A percentile compares a stretch with the other conserved stretches of the same genome.
phyloP scores from a whole-genome alignment of 805 yeast genomes.

The Citeromyces matritensis region DNA sequence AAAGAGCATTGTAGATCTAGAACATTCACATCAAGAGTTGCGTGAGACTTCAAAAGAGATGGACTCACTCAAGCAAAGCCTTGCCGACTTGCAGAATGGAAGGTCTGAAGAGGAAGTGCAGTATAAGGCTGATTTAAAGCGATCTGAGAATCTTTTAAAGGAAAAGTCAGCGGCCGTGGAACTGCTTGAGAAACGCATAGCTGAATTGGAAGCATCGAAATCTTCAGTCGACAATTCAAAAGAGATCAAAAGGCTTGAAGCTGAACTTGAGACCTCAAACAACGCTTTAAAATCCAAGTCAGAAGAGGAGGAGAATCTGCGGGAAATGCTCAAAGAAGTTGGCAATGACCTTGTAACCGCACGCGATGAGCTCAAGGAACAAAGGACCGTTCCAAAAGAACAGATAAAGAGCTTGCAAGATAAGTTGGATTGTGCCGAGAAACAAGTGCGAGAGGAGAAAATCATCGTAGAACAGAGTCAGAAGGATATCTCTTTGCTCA shows the following conservation, averaged over 20 bases:
- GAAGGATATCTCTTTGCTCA: neutral
- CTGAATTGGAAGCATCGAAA: too few relatives aligned
- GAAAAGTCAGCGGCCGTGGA: too few relatives aligned
- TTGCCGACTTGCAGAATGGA: too few relatives aligned
- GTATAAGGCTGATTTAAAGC: too few relatives aligned
- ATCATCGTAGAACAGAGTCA: constrained; percentile 8
- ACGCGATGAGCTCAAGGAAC: constrained; percentile 26
- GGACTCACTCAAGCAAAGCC: too few relatives aligned
- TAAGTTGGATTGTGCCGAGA: constrained; percentile 7
- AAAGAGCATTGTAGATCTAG: too few relatives aligned
- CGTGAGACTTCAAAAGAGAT: too few relatives aligned
- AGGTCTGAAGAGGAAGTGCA: too few relatives aligned
- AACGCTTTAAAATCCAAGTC: neutral
- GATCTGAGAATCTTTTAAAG: too few relatives aligned
- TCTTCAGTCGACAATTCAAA: too few relatives aligned
- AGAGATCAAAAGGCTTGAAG: neutral
- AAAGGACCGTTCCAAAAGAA: constrained; percentile 1
- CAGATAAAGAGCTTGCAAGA: constrained; percentile 8
- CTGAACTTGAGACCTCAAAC: constrained; percentile 4
- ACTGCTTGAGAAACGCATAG: too few relatives aligned
- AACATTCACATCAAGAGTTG: too few relatives aligned
- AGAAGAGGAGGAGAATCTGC: constrained; percentile 46
- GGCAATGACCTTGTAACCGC: constrained; percentile 73
- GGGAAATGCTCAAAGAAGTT: constrained; percentile 62
- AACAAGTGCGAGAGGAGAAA: constrained; percentile 6